Conservation (phyloP, 345 rosid genomes). For the Eucalyptus regnans region DNA sequence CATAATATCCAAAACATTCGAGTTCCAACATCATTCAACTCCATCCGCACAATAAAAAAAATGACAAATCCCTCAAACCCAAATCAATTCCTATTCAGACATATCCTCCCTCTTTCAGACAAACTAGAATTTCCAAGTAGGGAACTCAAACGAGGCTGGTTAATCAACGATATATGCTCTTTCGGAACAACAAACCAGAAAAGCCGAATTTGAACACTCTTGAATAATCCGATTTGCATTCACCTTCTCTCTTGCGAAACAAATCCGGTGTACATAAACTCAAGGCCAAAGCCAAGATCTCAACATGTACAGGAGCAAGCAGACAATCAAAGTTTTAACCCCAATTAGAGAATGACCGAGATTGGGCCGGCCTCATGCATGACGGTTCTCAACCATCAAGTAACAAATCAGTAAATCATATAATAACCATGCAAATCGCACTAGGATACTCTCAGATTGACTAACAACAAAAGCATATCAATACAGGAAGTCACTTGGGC, state of each 20-base stretch:
- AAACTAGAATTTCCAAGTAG: neutral
- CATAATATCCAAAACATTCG: too few species aligned
- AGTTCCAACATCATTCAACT: too few species aligned
- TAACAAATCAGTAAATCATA: neutral
- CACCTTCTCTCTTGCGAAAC: neutral
- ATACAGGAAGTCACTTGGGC: neutral
- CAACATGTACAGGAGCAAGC: neutral
- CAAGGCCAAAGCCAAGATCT: neutral
- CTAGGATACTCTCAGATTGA: neutral
- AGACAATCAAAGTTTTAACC: neutral
- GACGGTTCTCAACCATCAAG: neutral
- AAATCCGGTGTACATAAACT: neutral
- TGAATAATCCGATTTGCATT: fast-evolving
- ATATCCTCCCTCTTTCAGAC: too few species aligned
- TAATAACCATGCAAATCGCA: neutral
- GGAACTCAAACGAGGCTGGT: neutral
- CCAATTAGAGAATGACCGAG: neutral
- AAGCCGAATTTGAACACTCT: conserved; percentile 5
- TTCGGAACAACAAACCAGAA: neutral
- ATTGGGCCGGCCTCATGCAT: neutral
- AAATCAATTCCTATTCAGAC: too few species aligned
- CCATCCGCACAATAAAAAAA: too few species aligned
- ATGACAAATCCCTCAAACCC: too few species aligned
- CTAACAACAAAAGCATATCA: neutral
- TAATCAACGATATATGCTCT: fast-evolving